Evolutionary conservation across 2,329 filamentous ascomycete genomes (phyloP), one percentile per base, ranked within the genome.

Genomic region (Scedosporium aurantiacum): DNA sequence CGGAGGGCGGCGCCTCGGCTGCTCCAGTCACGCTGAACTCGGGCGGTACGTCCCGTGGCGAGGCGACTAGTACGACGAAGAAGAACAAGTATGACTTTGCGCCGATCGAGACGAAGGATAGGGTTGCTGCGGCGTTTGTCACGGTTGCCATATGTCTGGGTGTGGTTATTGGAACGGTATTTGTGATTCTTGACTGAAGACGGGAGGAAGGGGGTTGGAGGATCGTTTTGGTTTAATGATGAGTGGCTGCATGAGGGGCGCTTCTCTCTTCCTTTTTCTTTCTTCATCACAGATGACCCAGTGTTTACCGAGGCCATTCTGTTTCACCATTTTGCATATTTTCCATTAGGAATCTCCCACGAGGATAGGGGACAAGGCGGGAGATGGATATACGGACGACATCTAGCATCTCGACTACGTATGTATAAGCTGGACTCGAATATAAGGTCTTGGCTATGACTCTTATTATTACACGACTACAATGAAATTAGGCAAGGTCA

Each of bases 1-100:
- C 79, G 52, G 74, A 88, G 10, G 72, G 84, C 47, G 70, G 75
- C 50, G 69, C 71, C n/a, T 67, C 66, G 2, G 68, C 71, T 14
- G 71, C 71, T 1, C 80, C 83, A 0, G 74, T 80, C 14, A 85
- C 83, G 0, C 75, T 76, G 0, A 69, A 74, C 3, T 81, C 78
- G 1, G 86, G 86, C 40, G 87, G 86, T 59, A 87, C 81, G 1
- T 84, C 80, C 2, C 68, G 73, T 60, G 82, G 72, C 10, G 82
- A 79, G 12, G 80, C 81, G 62, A 68, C n/a, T n/a, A n/a, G n/a
- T n/a, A n/a, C 66, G 62, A 63, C 65, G 54, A 64, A 75, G 37
- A 62, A 68, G 45, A 65, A 64, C 14, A 68, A 63, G 54, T 54
- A 25, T 10, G 58, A 63, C 68, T 37, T 64, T 61, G 41, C 64